Evolutionary conservation across 176 grass and related monocot genomes (phyloP), one percentile per base, ranked within the genome.

Genomic region (Alloteropsis semialata): DNA sequence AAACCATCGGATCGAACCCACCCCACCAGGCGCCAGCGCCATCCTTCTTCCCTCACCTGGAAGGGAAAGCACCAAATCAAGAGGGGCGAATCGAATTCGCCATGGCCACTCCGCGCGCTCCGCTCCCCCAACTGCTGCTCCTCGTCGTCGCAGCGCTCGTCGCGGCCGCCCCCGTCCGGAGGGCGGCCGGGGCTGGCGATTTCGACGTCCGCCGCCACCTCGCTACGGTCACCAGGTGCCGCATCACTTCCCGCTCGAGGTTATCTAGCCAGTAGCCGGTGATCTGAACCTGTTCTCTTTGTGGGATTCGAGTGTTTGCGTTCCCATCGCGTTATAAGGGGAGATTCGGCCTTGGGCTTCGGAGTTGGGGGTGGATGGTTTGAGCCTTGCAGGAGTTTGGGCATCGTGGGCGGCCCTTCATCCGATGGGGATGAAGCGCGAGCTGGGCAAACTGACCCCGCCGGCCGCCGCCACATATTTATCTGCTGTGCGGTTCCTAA

Each of bases 141-240:
- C 60, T 92, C 82, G 12, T 84, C 54, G 32, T 65, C 33, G 68
- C 78, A 62, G 21, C 51, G 66, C 59, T 91, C 83, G 60, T 88
- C 63, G 55, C 81, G 59, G 73, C 76, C 50, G 80, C 79, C 67
- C 48, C 74, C 22, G 29, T 83, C 54, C 50, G 24, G 25, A 21
- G 78, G 30, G 54, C 67, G 39, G 83, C 54, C 24, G 67, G 76
- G 18, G 42, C 78, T 36, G 84, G 32, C 28, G 56, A 67, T 3
- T 93, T 99, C 87, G 93, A 96, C 71, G 93, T 99, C 72, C 88
- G 96, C 46, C 89, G 87, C 29, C 93, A 99, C 87, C 93, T 99
- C 87, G 96, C 93, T 64, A 99, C 96, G 57, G 93, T 99, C 81
- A 92, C 96, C 79, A 93, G 96, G 96, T 95, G 8, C 45, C 22